Conservation (phyloP, 164 flowering plant genomes). For the Berberis vulgaris region DNA sequence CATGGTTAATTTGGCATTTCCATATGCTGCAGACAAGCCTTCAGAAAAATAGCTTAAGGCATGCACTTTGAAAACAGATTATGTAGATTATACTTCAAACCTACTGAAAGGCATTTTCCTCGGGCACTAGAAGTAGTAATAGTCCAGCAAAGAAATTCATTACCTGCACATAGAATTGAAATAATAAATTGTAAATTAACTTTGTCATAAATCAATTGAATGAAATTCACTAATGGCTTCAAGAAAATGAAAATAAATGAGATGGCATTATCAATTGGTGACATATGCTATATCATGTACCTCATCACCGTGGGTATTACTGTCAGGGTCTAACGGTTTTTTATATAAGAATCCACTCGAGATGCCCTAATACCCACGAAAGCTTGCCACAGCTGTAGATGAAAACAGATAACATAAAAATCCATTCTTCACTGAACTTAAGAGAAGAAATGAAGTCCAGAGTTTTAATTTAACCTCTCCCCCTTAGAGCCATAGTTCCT, state of each 20-base stretch:
- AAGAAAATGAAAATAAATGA: too few relatives aligned
- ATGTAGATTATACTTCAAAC: not conserved
- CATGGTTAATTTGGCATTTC: not conserved
- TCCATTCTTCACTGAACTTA: not conserved
- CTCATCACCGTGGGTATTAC: conserved; percentile 12
- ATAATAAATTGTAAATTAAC: too few relatives aligned
- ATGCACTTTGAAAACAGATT: not conserved
- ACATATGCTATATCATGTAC: conserved; percentile 18
- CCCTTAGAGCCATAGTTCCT: conserved; percentile 91
- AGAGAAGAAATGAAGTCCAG: conserved; percentile 2
- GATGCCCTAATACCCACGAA: conserved; percentile 30
- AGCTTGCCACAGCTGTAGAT: conserved; percentile 92
- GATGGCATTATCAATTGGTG: conserved; percentile 92
- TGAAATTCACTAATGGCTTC: too few relatives aligned
- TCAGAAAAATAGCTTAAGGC: too few relatives aligned
- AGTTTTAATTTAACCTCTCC: conserved; percentile 53
- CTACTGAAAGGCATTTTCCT: too few relatives aligned
- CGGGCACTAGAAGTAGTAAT: too few relatives aligned
- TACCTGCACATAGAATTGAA: too few relatives aligned
- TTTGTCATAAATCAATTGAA: not conserved
- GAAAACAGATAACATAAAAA: not conserved
- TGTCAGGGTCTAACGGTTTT: conserved; percentile 33
- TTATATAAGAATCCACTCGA: conserved; percentile 60
- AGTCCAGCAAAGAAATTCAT: too few relatives aligned
- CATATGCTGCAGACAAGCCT: not conserved